These are phyloP conservation scores for Mycena galopus DNA, from an alignment of 768 basidiomycete species.

Conservation along the genomic window DNA sequence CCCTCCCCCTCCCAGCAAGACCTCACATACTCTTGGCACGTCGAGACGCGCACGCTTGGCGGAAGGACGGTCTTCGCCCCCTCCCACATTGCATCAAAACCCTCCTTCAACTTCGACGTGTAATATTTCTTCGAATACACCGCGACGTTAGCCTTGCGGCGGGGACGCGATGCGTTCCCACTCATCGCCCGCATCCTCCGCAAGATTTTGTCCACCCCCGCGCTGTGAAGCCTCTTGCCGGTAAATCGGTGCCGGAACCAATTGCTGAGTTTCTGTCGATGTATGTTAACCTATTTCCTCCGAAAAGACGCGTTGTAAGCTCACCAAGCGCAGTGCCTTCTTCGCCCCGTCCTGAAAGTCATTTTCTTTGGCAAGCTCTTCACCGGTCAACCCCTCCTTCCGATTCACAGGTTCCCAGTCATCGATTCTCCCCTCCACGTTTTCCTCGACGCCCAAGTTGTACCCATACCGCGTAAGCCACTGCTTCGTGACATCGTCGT, in stretches of 20 bases:
- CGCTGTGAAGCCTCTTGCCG: slow-evolving; percentile 3
- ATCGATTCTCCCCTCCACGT: background rate
- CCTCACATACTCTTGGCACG: slow-evolving; percentile 10
- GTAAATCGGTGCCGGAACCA: slow-evolving; percentile 22
- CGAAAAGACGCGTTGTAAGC: background rate
- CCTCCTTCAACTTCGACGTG: slow-evolving; percentile 8
- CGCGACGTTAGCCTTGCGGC: background rate
- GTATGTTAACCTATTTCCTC: background rate
- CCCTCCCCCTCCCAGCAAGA: background rate
- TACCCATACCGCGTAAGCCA: slow-evolving; percentile 19
- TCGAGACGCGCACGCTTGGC: background rate
- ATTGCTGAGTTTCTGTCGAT: slow-evolving; percentile 20
- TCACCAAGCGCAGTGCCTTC: background rate
- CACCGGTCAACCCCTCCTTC: background rate
- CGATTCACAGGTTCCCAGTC: background rate
- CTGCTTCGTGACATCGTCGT: background rate
- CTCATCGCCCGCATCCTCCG: slow-evolving; percentile 1
- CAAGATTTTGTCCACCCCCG: slow-evolving; percentile 1
- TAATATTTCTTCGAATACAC: slow-evolving; percentile 23
- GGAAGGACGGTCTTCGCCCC: background rate
- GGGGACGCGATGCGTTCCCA: background rate
- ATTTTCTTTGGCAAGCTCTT: slow-evolving; percentile 3
- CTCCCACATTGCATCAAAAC: slow-evolving; percentile 26
- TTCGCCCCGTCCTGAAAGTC: background rate
- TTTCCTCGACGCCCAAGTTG: background rate